Evolutionary conservation across 441 rosid genomes (phyloP).

Genomic region (Erysimum pusillum): DNA sequence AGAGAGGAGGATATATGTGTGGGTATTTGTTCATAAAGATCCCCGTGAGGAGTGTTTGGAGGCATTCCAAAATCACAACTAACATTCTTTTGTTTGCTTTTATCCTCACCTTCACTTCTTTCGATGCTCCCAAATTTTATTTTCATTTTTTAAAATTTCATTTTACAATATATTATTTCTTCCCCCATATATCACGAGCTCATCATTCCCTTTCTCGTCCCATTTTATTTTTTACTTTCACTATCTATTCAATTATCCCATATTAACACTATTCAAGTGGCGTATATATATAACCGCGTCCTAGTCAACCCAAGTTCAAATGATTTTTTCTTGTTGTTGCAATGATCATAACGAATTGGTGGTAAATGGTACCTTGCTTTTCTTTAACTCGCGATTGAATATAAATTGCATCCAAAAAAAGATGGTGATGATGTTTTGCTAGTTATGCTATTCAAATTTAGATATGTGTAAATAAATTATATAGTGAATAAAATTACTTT

Average conservation of each 20-base stretch:
- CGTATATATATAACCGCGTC: neutral
- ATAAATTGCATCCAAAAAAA: constrained; percentile 12
- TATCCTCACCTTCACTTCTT: constrained; percentile 66
- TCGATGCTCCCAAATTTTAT: constrained; percentile 58
- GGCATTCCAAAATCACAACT: constrained; percentile 68
- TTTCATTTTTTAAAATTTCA: neutral
- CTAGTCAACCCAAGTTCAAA: constrained; percentile 33
- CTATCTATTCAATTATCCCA: constrained; percentile 25
- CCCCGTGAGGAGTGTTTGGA: constrained; percentile 96
- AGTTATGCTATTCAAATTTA: constrained; percentile 3
- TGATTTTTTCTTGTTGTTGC: constrained; percentile 27
- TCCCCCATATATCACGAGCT: constrained; percentile 48
- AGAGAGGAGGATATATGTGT: constrained; percentile 30
- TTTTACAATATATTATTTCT: constrained; percentile 29
- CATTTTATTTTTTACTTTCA: constrained; percentile 22
- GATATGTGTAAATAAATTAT: neutral
- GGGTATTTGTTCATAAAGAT: constrained; percentile 41
- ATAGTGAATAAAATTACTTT: neutral
- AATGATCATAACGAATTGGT: constrained; percentile 36
- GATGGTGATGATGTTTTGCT: constrained; percentile 12
- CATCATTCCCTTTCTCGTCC: constrained; percentile 36
- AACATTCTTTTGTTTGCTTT: constrained; percentile 56
- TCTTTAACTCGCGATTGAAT: constrained; percentile 9
- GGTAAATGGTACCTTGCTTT: constrained; percentile 35
- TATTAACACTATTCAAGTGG: constrained; percentile 25